phyloP scores from a whole-genome alignment of 2,329 filamentous ascomycete species.

The Monosporascus sp. region DNA sequence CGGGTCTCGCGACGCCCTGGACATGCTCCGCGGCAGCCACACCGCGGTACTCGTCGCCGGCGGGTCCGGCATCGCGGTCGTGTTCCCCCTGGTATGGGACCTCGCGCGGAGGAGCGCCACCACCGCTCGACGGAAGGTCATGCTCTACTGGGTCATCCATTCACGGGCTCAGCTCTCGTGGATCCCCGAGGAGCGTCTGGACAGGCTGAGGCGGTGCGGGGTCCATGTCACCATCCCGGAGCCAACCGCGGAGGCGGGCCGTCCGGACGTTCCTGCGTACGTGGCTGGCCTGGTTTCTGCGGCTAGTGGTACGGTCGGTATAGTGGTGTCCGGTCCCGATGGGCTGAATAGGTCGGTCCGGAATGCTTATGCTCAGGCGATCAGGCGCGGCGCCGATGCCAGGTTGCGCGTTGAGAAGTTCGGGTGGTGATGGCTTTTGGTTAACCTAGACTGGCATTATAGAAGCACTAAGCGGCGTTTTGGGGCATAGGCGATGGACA shows the following conservation, averaged over 20 bases:
- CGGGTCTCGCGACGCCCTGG: conserved; percentile 51
- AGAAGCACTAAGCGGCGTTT: no score
- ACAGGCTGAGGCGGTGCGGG: conserved; percentile 44
- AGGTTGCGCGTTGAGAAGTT: conserved; percentile 61
- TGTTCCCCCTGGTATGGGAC: conserved; percentile 56
- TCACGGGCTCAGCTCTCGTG: conserved; percentile 47
- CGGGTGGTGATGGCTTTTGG: conserved; percentile 47
- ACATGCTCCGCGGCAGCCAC: conserved; percentile 44
- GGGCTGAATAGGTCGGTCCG: conserved; percentile 55
- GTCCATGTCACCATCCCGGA: conserved; percentile 49
- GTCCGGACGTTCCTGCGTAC: conserved; percentile 46
- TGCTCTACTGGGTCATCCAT: conserved; percentile 57
- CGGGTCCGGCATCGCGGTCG: conserved; percentile 61
- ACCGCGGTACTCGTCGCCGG: conserved; percentile 55
- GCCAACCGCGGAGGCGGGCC: conserved; percentile 47
- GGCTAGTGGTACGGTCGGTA: conserved; percentile 20
- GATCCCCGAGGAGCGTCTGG: conserved; percentile 45
- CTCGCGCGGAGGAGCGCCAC: conserved; percentile 24
- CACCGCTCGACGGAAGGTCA: conserved; percentile 30
- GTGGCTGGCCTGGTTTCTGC: conserved; percentile 32
- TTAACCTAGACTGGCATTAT: neutral
- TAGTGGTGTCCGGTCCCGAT: conserved; percentile 56
- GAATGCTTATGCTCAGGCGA: conserved; percentile 49
- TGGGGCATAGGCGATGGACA: neutral
- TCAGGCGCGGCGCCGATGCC: conserved; percentile 44